These are phyloP conservation scores for Fusarium brevicatenulatum DNA, from an alignment of 2,329 filamentous ascomycete species.

Conservation along the genomic window DNA sequence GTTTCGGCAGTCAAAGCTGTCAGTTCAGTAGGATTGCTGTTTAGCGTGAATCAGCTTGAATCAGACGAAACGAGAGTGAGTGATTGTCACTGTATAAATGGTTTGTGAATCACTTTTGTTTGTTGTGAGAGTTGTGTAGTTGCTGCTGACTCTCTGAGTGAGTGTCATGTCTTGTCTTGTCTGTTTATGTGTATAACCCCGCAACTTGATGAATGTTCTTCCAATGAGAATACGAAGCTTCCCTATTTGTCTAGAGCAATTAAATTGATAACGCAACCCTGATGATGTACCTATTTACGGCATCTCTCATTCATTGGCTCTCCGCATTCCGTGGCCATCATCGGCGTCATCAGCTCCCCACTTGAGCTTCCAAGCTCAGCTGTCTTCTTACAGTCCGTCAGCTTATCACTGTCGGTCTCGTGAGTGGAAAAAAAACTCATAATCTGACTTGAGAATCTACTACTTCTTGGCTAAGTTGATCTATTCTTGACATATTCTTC, in stretches of 20 bases:
- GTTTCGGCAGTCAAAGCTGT: conserved; percentile 16
- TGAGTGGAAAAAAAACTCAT: conserved; percentile 13
- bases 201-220: conserved; percentile 1
- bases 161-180: not conserved
- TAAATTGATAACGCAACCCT: conserved; percentile 1
- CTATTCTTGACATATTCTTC: not conserved
- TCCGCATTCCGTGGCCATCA: conserved; percentile 15
- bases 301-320: conserved; percentile 25
- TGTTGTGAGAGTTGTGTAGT: not conserved
- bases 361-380: conserved; percentile 25
- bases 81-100: not conserved
- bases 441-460: conserved; percentile 18
- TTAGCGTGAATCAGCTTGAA: not conserved
- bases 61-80: not conserved
- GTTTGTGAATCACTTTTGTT: not conserved
- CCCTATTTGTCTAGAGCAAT: conserved; percentile 10
- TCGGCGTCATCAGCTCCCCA: conserved; percentile 29
- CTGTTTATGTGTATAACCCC: conserved; percentile 1
- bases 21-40: not conserved
- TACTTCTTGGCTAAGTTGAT: conserved; percentile 11
- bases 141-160: not conserved
- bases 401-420: conserved; percentile 24
- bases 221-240: conserved; percentile 9
- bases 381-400: conserved; percentile 23
- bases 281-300: not conserved